These are phyloP conservation scores for Letharia columbiana DNA, from an alignment of 495 filamentous ascomycete genomes.

Conservation along the genomic window DNA sequence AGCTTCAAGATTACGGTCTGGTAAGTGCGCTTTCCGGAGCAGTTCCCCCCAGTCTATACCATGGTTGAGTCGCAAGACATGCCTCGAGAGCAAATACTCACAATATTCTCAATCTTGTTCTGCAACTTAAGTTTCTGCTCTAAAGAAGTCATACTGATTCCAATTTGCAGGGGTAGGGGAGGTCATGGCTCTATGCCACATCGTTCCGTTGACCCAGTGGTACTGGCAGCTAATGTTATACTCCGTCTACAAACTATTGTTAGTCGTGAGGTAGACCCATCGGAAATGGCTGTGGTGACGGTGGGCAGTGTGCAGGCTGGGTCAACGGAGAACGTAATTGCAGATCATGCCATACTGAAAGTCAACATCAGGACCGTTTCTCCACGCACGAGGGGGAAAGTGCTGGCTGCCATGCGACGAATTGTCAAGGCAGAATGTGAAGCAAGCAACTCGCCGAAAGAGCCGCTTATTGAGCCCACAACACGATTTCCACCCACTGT, in stretches of 20 bases:
- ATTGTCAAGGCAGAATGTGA: slow-evolving; percentile 46
- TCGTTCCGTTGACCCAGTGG: slow-evolving; percentile 42
- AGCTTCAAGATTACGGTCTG: slow-evolving; percentile 44
- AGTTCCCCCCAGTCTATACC: too few species aligned
- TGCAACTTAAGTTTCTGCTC: too few species aligned
- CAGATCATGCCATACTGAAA: slow-evolving; percentile 39
- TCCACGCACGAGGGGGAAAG: slow-evolving; percentile 32
- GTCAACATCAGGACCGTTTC: slow-evolving; percentile 41
- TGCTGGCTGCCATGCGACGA: slow-evolving; percentile 36
- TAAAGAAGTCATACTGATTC: too few species aligned
- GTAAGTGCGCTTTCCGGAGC: too few species aligned
- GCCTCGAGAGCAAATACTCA: too few species aligned
- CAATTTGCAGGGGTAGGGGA: slow-evolving; percentile 32
- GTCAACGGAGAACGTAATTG: slow-evolving; percentile 45
- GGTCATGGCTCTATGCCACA: slow-evolving; percentile 47
- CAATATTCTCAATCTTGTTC: too few species aligned
- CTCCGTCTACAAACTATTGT: slow-evolving; percentile 44
- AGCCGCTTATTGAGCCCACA: slow-evolving; percentile 38
- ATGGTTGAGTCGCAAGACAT: too few species aligned
- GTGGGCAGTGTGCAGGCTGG: slow-evolving; percentile 45
- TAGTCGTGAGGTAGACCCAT: slow-evolving; percentile 41
- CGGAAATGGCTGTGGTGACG: slow-evolving; percentile 43
- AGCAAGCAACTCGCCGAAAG: slow-evolving; percentile 39
- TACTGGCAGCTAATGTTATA: slow-evolving; percentile 43
- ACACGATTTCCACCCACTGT: slow-evolving; percentile 38